Evolutionary conservation across 2,329 filamentous ascomycete genomes (phyloP), one percentile per base, ranked within the genome.

Genomic region (Alternaria incomplexa): DNA sequence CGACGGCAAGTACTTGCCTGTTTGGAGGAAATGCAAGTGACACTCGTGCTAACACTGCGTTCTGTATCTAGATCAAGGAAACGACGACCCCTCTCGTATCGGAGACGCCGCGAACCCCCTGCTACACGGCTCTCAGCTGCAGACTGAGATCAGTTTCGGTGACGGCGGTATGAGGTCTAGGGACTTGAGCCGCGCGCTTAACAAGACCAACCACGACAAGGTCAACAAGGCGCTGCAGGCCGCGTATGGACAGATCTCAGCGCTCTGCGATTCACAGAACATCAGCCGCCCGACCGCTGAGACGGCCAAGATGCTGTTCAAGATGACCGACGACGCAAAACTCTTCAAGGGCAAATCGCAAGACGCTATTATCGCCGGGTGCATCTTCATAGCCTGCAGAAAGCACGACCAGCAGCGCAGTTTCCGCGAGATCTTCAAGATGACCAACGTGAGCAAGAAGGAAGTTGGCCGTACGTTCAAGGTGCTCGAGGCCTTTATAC

Each of bases 381-480:
- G 94, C 82, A 96, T 99, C 81, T 98, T 99, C 84, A 95, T 99
- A 73, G 93, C 96, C 44, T 98, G 95, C 79, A 93, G 96, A 47
- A 93, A 97, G 81, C 91, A 93, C 76, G 88, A 90, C 65, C 91
- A 94, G 28, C 91, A 92, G 5, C 91, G 96, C 69, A 97, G 93
- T 4, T 99, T 99, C 83, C 89, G 92, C 52, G 96, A 99, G 80
- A 96, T 99, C 74, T 96, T 92, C 82, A 91, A 93, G 64, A 85
- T 98, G 79, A 99, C 96, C 9, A 93, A 92, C 71, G 95, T 99
- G 26, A 90, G 91, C 64, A 97, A 98, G 85, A 98, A 98, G 83
- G 96, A 99, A 77, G 97, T 99, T 67, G 96, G 96, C 22, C 87
- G 94, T 61, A 95, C 95, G 23, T 99, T 97, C 87, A 99, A 99